Evolutionary conservation across 306 rosid genomes (phyloP), one percentile per base, ranked within the genome.

Genomic region (Lagenaria siceraria): DNA sequence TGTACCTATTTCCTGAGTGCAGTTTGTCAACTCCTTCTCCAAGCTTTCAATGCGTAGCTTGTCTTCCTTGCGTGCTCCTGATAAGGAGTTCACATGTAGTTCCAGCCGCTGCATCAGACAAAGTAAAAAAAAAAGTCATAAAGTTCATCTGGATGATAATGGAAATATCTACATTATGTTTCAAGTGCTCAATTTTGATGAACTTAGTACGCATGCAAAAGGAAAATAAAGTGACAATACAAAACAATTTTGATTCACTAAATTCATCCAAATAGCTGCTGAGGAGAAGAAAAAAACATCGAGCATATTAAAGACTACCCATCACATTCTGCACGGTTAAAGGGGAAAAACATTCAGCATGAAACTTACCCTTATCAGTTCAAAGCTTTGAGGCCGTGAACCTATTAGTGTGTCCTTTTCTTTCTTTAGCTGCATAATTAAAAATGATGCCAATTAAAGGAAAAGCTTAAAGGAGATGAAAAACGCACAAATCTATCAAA

Each of bases 1-100:
- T 38, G 64, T 78, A 94, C 98, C 97, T 78, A 94, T 89, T 92
- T 94, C 96, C 86, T 91, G 96, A 76, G 86, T 85, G 86, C 97
- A 94, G 82, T 90, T 94, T 79, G 83, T 78, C 46, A 94, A 82
- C 86, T 90, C 95, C 80, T 89, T 88, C 80, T 89, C 91, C 85
- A 91, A 82, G 81, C 71, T 78, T 75, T 88, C 87, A 51, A 91
- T 87, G 76, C 52, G 86, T 75, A 79, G 84, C 89, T 85, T 87
- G 85, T 94, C 95, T 78, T 87, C 87, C 72, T 78, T 74, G 78
- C 62, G 80, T 60, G 86, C 82, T 79, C 83, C 87, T 10, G 90
- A 85, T 53, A 89, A 78, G 55, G 90, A 82, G 15, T 84, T 87
- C 75, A 83, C 93, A 60, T 84, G 87, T 73, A 33, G 77, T 80